Evolutionary conservation across 2,329 filamentous ascomycete species (phyloP), one percentile per base, ranked within the genome.

Genomic region (Cephalotrichum gorgonifer): DNA sequence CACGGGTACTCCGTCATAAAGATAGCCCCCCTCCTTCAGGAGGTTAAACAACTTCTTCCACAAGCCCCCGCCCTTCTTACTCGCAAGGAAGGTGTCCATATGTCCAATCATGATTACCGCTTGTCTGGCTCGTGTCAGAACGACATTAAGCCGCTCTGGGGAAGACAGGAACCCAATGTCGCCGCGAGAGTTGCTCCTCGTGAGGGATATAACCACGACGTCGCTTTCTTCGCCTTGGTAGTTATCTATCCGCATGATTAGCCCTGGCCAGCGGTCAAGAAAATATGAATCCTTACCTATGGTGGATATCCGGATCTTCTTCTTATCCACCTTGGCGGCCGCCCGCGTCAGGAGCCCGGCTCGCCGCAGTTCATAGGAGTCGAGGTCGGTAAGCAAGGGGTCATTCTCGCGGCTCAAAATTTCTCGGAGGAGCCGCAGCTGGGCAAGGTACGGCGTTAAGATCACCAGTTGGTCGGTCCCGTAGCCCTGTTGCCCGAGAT

Each of bases 191-290:
- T 89, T 89, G 59, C 83, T 85, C 4, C 86, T 68, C 0, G 83
- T 86, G 11, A 89, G 61, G 0, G 81, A 84, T 0, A 69, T 76
- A 7, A 90, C 74, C 0, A 88, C 80, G 15, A 90, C 83, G 1
- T 88, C 78, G 33, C 78, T 81, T 54, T 90, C 85, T 57, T 89
- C 85, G 1, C 86, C 85, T 59, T 89, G 86, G 50, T 85, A 90
- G 52, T 89, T 89, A 53, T 89, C 85, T 83, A 20, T 2, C 14
- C 15, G 20, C 26, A n/a, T 5, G 3, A 38, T 27, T 26, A 49
- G 27, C 17, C 27, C 38, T n/a, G 22, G 23, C 3, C 30, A 20
- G 11, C n/a, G 17, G n/a, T n/a, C 12, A 6, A 50, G 4, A 1
- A 27, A 12, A 43, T 14, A 3, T 4, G 35, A 22, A 11, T 23